Conservation (phyloP, 306 rosid species). For the Rosa multiflora region DNA sequence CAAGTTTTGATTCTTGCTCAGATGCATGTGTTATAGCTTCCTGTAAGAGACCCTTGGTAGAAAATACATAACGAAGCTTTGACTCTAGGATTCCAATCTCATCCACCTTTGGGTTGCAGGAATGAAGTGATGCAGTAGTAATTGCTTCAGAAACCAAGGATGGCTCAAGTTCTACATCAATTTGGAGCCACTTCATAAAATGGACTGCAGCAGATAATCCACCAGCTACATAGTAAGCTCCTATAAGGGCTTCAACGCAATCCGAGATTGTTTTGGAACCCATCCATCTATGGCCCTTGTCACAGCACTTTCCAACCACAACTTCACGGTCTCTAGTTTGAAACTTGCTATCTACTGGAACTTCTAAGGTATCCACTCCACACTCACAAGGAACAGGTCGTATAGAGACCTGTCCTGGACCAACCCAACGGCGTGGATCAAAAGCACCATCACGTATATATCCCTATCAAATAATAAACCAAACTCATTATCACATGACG, state of each 20-base stretch:
- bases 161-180: constrained; percentile 68
- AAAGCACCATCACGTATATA: constrained; percentile 80
- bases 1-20: constrained; percentile 51
- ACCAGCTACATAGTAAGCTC: constrained; percentile 81
- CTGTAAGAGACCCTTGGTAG: constrained; percentile 73
- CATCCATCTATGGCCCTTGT: constrained; percentile 92
- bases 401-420: constrained; percentile 74
- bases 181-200: constrained; percentile 79
- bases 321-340: constrained; percentile 63
- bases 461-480: constrained; percentile 49
- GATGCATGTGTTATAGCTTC: constrained; percentile 86
- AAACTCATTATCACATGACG: neutral
- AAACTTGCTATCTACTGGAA: constrained; percentile 67
- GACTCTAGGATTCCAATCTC: constrained; percentile 64
- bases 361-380: constrained; percentile 77
- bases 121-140: constrained; percentile 53
- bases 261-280: constrained; percentile 84
- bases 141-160: constrained; percentile 69
- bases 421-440: constrained; percentile 97
- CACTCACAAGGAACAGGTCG: constrained; percentile 65
- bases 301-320: constrained; percentile 81
- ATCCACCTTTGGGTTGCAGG: constrained; percentile 48
- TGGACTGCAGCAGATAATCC: constrained; percentile 75
- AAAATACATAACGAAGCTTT: constrained; percentile 68
- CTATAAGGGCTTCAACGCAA: constrained; percentile 92